Percentiles rank a stretch among this genome's conserved stretches.
Conservation (phyloP, 2,329 filamentous ascomycete genomes). For the Neoscytalidium dimidiatum region DNA sequence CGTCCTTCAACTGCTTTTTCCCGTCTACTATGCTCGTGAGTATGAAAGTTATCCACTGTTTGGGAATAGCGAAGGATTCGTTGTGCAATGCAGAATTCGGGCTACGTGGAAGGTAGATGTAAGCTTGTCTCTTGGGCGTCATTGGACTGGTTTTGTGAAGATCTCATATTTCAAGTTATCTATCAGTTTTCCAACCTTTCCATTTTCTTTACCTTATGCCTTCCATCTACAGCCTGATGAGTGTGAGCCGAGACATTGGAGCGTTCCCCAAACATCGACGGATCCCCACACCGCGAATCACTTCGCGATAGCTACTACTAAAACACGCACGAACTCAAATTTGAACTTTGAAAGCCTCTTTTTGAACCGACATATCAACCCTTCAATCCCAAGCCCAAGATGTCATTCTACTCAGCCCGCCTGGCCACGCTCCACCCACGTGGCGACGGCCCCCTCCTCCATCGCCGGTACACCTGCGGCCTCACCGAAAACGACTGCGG, state of each 20-base stretch:
- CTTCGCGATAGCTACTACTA: no score
- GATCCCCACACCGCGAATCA: no score
- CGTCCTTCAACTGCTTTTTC: background rate
- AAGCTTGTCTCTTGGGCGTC: background rate
- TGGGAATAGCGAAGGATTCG: background rate
- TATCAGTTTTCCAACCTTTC: background rate
- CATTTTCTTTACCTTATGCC: background rate
- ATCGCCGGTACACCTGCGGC: conserved; percentile 6
- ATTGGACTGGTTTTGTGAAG: background rate
- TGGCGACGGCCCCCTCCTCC: background rate
- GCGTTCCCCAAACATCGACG: no score
- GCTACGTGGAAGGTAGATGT: background rate
- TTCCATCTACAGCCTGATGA: background rate
- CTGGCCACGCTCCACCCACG: background rate
- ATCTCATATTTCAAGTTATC: background rate
- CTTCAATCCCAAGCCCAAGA: no score
- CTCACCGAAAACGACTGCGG: conserved; percentile 2
- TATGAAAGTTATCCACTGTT: background rate
- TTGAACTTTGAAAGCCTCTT: no score
- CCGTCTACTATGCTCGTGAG: background rate
- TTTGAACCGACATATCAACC: no score
- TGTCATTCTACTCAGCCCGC: background rate
- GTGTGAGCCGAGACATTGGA: no score
- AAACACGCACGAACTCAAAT: no score
- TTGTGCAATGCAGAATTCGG: background rate